Evolutionary conservation across 2,329 filamentous ascomycete species (phyloP).

Genomic region (Metarhizium sp.): DNA sequence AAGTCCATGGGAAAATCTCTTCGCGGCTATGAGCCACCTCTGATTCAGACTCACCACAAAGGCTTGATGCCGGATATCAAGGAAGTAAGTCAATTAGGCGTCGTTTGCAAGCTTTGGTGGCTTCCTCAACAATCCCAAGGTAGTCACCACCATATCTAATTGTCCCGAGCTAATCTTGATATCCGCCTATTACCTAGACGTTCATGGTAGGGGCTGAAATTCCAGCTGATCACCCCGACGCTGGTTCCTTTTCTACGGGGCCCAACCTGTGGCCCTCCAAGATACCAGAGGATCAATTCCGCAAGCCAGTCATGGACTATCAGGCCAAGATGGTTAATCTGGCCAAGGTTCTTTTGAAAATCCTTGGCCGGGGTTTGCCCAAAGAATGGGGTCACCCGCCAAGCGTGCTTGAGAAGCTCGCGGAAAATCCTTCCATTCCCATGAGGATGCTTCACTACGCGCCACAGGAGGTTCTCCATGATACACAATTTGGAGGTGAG

Average conservation of each 20-base stretch:
- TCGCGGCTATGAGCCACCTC: constrained; percentile 18
- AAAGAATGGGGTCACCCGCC: neutral
- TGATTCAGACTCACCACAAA: constrained; percentile 18
- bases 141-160: neutral
- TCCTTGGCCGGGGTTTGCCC: neutral
- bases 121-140: neutral
- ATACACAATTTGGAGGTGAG: constrained; percentile 15
- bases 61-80: constrained; percentile 17
- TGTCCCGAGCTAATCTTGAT: neutral
- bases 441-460: constrained; percentile 18
- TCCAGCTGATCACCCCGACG: constrained; percentile 1
- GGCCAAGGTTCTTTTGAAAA: neutral
- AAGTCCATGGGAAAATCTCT: constrained; percentile 19
- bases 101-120: too few relatives aligned
- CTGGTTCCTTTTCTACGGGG: constrained; percentile 1
- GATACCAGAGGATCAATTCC: neutral
- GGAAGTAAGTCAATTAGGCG: neutral
- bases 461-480: constrained; percentile 11
- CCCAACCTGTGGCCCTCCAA: constrained; percentile 2
- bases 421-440: constrained; percentile 1
- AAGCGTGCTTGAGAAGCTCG: neutral
- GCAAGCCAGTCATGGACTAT: neutral
- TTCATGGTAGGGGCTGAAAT: constrained; percentile 4
- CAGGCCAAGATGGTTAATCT: neutral
- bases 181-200: neutral